Conservation (phyloP, 73 alveolate species). For the Paramecium sexaurelia region DNA sequence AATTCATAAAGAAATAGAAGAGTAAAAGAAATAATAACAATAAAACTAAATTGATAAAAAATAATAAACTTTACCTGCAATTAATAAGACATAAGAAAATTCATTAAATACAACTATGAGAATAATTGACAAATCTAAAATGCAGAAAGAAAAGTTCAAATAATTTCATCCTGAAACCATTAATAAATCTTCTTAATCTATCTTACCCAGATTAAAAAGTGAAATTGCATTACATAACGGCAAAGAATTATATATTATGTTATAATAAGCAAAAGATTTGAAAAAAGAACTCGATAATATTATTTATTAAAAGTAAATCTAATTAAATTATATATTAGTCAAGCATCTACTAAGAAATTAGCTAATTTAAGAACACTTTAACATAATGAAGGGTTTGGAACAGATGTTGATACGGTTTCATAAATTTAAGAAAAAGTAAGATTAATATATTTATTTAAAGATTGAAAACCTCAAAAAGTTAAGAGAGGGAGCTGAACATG, state of each 20-base stretch:
- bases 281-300: conserved; percentile 54
- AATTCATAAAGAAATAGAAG: conserved; percentile 57
- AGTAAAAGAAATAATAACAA: neutral
- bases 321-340: neutral
- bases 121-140: conserved; percentile 54
- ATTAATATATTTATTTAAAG: neutral
- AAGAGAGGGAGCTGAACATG: conserved; percentile 50
- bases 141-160: conserved; percentile 37
- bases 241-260: conserved; percentile 34
- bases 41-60: neutral
- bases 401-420: conserved; percentile 51
- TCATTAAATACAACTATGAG: conserved; percentile 45
- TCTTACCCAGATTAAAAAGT: conserved; percentile 61
- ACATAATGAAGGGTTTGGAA: conserved; percentile 41
- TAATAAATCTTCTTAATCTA: conserved; percentile 20
- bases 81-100: neutral
- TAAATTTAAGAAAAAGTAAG: conserved; percentile 45
- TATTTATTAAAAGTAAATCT: conserved; percentile 12
- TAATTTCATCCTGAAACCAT: conserved; percentile 37
- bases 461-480: neutral
- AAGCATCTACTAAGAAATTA: conserved; percentile 39
- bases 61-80: conserved; percentile 27
- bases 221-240: conserved; percentile 49
- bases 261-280: conserved; percentile 45
- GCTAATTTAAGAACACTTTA: conserved; percentile 32